A percentile compares a stretch with the other conserved stretches of the same genome.
These are phyloP conservation scores for Phytophthora nicotianae DNA, from an alignment of 352 stramenopile species.

Conservation along the genomic window DNA sequence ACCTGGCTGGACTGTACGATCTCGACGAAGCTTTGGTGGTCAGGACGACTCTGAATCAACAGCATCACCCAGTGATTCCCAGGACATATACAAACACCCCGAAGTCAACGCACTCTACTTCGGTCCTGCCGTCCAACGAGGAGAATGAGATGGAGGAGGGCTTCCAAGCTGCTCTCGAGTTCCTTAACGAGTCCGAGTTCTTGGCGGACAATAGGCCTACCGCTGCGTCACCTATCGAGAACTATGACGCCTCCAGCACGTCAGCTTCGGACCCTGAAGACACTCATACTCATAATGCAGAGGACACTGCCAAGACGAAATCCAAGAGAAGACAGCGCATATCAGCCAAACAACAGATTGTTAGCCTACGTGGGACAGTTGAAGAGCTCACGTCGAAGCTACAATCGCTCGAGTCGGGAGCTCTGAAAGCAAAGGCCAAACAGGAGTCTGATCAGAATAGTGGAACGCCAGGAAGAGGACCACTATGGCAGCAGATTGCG, in stretches of 20 bases:
- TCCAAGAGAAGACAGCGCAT: slow-evolving; percentile 6
- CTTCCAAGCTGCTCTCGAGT: slow-evolving; percentile 15
- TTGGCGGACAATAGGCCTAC: neutral
- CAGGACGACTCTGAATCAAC: neutral
- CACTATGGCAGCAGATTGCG: slow-evolving; percentile 29
- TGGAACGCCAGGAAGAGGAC: neutral
- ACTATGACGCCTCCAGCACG: slow-evolving; percentile 4
- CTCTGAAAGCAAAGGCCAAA: neutral
- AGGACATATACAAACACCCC: neutral
- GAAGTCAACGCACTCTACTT: neutral
- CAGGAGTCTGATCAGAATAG: neutral
- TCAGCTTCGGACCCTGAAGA: slow-evolving; percentile 9
- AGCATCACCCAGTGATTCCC: neutral
- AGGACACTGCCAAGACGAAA: neutral
- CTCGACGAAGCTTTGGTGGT: neutral
- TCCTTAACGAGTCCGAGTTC: slow-evolving; percentile 8
- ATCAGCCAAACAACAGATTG: slow-evolving; percentile 19
- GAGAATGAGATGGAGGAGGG: slow-evolving; percentile 4
- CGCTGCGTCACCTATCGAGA: neutral
- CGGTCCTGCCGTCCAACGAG: neutral
- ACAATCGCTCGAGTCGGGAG: slow-evolving; percentile 2
- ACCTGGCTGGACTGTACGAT: neutral
- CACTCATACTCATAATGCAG: neutral
- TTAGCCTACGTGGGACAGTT: slow-evolving; percentile 7
- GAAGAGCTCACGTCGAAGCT: slow-evolving; percentile 8